Evolutionary conservation across 495 filamentous ascomycete genomes (phyloP), one percentile per base, ranked within the genome.

Genomic region (Terfezia boudieri): DNA sequence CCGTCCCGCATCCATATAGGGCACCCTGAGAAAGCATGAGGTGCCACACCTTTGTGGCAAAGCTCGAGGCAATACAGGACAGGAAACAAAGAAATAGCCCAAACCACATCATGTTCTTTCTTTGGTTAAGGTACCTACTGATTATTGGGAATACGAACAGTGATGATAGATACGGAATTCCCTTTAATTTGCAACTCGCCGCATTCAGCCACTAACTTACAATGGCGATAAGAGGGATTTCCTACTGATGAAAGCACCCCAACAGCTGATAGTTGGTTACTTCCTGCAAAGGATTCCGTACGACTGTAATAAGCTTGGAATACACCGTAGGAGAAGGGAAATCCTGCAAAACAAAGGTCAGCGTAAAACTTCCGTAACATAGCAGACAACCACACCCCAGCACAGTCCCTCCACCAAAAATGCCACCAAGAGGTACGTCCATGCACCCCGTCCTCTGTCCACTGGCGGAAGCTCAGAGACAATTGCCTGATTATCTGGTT

Each of bases 341-440:
- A 83, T 36, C 80, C 78, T 81, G 38, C 37, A 12, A 9, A 11
- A 41, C 22, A 54, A 17, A 32, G 37, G 57, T 48, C 50, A 22
- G 23, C 17, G 43, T 20, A 51, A 37, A 55, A 57, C 8, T 2
- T 16, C 16, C 52, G 50, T 35, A 37, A 51, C 26, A 22, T 57
- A 22, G 49, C 37, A 16, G 9, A 38, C 37, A 16, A 36, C 61
- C 67, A 58, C 63, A 78, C 78, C 79, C 79, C 79, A 84, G 22
- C 81, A 68, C 10, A 83, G 64, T n/a, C 69, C 74, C 59, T 84
- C 80, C 32, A 83, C 67, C 53, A 76, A 64, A 64, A 83, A 83
- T 58, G 73, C 73, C 4, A 73, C 76, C 1, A 71, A 67, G 0
- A 86, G 69, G 56, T 80, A 80, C 0, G 81, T 67, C 75, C 76